A percentile compares a stretch with the other conserved stretches of the same genome.
Conservation (phyloP, 306 rosid genomes). For the Dryas alaskensis region DNA sequence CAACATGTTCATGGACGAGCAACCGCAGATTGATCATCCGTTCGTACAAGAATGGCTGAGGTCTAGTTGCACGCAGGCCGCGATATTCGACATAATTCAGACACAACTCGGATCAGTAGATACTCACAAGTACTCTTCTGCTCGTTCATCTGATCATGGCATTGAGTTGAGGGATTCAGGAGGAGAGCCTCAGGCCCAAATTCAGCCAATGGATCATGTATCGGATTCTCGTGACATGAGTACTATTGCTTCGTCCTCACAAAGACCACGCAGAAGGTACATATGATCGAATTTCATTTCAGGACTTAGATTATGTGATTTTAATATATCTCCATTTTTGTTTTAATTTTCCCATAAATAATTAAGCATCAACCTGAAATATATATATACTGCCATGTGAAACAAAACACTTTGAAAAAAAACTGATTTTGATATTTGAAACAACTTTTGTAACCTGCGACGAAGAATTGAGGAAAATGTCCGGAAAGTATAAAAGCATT, state of each 20-base stretch:
- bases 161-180: not conserved
- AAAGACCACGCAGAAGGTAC: constrained; percentile 53
- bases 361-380: too few species aligned
- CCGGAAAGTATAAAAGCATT: constrained; percentile 13
- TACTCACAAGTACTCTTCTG: not conserved
- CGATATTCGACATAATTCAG: constrained; percentile 18
- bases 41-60: constrained; percentile 35
- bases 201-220: constrained; percentile 20
- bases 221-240: constrained; percentile 10
- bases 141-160: not conserved
- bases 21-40: constrained; percentile 26
- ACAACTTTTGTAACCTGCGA: not conserved
- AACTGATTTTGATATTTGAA: not conserved
- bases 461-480: constrained; percentile 4
- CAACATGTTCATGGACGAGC: constrained; percentile 14
- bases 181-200: not conserved
- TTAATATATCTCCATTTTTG: not conserved
- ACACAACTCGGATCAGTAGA: constrained; percentile 21
- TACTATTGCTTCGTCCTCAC: constrained; percentile 22
- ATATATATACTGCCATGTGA: too few species aligned
- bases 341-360: not conserved
- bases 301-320: not conserved
- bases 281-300: not conserved
- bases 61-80: constrained; percentile 11
- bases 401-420: too few species aligned